These are phyloP conservation scores for Canavalia ensiformis DNA, from an alignment of 306 rosid genomes.

Conservation along the genomic window DNA sequence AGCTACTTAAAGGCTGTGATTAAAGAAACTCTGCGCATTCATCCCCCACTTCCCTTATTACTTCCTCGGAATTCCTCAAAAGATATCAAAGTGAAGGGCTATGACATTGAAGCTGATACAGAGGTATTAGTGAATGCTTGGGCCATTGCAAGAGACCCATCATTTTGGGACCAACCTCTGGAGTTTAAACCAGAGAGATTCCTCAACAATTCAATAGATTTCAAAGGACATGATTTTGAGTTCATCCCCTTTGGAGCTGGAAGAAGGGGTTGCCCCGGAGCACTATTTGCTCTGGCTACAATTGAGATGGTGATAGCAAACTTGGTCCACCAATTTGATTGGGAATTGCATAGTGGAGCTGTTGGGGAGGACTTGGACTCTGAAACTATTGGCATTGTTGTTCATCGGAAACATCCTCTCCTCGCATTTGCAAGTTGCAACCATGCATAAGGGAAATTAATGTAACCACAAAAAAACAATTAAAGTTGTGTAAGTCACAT, in stretches of 20 bases:
- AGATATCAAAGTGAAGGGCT: slow-evolving; percentile 34
- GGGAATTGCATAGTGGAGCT: slow-evolving; percentile 18
- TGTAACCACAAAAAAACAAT: too few species aligned
- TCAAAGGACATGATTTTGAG: slow-evolving; percentile 44
- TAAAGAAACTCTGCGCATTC: slow-evolving; percentile 46
- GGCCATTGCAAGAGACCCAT: slow-evolving; percentile 45
- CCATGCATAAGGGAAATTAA: neutral
- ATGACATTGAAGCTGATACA: slow-evolving; percentile 51
- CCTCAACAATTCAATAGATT: slow-evolving; percentile 31
- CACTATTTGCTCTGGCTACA: neutral
- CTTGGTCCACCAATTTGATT: slow-evolving; percentile 42
- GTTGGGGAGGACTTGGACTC: slow-evolving; percentile 32
- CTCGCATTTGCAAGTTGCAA: slow-evolving; percentile 4
- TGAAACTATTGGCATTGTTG: slow-evolving; percentile 9
- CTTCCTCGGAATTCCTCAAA: slow-evolving; percentile 28
- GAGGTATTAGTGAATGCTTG: slow-evolving; percentile 42
- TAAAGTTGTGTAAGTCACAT: neutral
- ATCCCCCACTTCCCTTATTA: slow-evolving; percentile 32
- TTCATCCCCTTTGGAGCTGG: slow-evolving; percentile 50
- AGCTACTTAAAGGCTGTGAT: slow-evolving; percentile 52
- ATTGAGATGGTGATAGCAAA: slow-evolving; percentile 21
- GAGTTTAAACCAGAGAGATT: slow-evolving; percentile 51
- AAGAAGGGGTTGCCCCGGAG: slow-evolving; percentile 51
- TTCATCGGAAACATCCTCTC: slow-evolving; percentile 26
- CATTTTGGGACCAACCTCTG: slow-evolving; percentile 36